Percentiles rank a stretch among this genome's conserved stretches.
phyloP scores from a whole-genome alignment of 495 filamentous ascomycete species.

The Hyaloscypha hepaticicola region DNA sequence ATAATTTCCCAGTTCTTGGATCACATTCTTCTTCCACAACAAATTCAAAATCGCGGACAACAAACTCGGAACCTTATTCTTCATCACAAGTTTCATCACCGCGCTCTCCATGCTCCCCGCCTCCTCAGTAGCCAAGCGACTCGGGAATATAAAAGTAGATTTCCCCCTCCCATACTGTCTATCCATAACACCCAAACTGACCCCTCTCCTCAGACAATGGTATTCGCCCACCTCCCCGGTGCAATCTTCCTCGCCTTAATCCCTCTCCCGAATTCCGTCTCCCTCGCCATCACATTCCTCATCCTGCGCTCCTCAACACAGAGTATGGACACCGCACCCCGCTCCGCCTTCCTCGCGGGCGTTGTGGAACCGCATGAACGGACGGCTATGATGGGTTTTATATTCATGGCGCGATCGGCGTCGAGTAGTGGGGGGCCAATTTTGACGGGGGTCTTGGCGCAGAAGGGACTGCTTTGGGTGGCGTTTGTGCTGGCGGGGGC shows the following conservation, averaged over 20 bases:
- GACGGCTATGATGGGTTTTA: slow-evolving; percentile 72
- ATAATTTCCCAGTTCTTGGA: slow-evolving; percentile 50
- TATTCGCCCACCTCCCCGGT: slow-evolving; percentile 80
- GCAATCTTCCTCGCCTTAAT: slow-evolving; percentile 70
- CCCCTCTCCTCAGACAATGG: slow-evolving; percentile 60
- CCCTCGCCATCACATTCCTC: slow-evolving; percentile 59
- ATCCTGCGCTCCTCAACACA: slow-evolving; percentile 65
- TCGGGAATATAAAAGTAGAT: slow-evolving; percentile 45
- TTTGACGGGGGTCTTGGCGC: slow-evolving; percentile 65
- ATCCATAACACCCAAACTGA: too few species aligned
- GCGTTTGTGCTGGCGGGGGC: slow-evolving; percentile 70
- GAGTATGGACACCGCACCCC: slow-evolving; percentile 80
- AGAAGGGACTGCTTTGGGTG: slow-evolving; percentile 60
- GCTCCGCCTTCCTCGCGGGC: slow-evolving; percentile 73
- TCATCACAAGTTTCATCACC: slow-evolving; percentile 61
- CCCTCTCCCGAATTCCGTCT: slow-evolving; percentile 54
- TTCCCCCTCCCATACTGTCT: too few species aligned
- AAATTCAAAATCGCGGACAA: slow-evolving; percentile 72
- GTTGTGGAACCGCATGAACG: slow-evolving; percentile 69
- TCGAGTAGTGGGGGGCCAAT: slow-evolving; percentile 62
- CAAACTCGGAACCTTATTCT: slow-evolving; percentile 69
- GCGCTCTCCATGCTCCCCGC: slow-evolving; percentile 69
- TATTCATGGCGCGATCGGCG: slow-evolving; percentile 66
- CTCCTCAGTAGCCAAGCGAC: slow-evolving; percentile 68
- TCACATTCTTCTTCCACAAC: slow-evolving; percentile 74